A percentile compares a stretch with the other conserved stretches of the same genome.
These are phyloP conservation scores for Barbatosphaeria neglecta DNA, from an alignment of 495 filamentous ascomycete genomes.

Conservation along the genomic window DNA sequence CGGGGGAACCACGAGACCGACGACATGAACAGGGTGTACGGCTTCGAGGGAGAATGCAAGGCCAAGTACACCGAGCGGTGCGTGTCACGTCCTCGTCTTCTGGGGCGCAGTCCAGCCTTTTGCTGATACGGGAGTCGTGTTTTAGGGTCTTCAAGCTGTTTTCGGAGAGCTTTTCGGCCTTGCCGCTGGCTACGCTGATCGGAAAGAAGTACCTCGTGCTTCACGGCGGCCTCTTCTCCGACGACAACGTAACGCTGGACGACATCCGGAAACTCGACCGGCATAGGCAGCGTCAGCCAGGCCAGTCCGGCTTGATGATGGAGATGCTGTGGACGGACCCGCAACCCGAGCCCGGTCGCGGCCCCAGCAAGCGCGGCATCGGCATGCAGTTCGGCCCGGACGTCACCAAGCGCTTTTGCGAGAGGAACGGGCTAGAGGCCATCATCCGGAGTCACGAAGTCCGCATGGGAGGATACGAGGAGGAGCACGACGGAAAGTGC, in stretches of 20 bases:
- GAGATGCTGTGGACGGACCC: constrained; percentile 99
- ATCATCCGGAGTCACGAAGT: constrained; percentile 97
- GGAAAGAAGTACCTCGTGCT: constrained; percentile 86
- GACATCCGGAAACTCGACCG: constrained; percentile 88
- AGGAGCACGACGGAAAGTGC: constrained; percentile 91
- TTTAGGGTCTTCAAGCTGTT: constrained; percentile 80
- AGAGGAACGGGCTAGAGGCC: constrained; percentile 85
- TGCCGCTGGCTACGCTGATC: constrained; percentile 86
- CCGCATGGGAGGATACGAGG: constrained; percentile 93
- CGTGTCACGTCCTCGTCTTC: too few species aligned
- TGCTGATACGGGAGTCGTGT: background rate
- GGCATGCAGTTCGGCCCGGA: constrained; percentile 95
- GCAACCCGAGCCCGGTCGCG: constrained; percentile 70
- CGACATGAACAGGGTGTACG: constrained; percentile 98
- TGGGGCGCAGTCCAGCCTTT: too few species aligned
- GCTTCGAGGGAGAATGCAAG: constrained; percentile 96
- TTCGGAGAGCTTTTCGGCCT: constrained; percentile 92
- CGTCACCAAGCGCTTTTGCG: constrained; percentile 93
- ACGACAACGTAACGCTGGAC: constrained; percentile 84
- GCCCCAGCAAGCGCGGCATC: constrained; percentile 92
- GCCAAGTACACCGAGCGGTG: constrained; percentile 89
- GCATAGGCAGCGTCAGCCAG: constrained; percentile 90
- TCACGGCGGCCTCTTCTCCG: constrained; percentile 94
- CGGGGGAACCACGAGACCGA: constrained; percentile 98
- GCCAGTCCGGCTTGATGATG: constrained; percentile 96